phyloP scores from a whole-genome alignment of 2,329 filamentous ascomycete species.

The Cordyceps cicadae region DNA sequence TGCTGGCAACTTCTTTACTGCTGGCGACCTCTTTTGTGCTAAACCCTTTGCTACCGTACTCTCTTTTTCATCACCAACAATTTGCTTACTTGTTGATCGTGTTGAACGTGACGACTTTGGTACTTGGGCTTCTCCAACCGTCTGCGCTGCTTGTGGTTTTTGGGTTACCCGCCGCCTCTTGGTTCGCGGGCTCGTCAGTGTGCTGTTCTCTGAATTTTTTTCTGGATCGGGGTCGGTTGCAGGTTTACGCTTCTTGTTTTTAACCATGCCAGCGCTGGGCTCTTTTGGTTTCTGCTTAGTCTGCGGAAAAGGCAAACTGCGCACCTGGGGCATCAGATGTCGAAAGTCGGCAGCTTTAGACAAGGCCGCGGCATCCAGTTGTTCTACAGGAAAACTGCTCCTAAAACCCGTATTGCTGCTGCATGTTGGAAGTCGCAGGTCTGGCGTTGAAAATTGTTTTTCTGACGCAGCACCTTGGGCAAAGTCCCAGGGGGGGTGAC shows the following conservation, averaged over 20 bases:
- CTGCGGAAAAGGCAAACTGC: constrained; percentile 3
- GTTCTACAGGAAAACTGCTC: neutral
- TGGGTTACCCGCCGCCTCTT: neutral
- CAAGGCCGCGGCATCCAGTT: neutral
- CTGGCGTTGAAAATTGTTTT: neutral
- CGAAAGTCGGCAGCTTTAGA: constrained; percentile 17
- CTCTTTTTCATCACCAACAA: neutral
- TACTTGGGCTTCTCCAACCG: neutral
- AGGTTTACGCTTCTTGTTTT: neutral
- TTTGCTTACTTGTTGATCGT: neutral
- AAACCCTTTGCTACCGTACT: neutral
- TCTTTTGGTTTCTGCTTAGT: neutral
- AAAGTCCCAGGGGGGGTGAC: neutral
- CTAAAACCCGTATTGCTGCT: no score
- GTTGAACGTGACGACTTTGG: neutral
- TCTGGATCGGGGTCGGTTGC: no score
- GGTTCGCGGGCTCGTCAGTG: neutral
- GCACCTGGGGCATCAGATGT: constrained; percentile 11
- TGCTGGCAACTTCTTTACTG: no score
- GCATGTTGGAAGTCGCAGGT: neutral
- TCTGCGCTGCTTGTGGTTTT: neutral
- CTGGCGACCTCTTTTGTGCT: neutral
- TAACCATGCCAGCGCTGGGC: neutral
- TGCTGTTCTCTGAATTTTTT: neutral
- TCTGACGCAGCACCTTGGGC: neutral